Evolutionary conservation across 2,329 filamentous ascomycete species (phyloP), one percentile per base, ranked within the genome.

Genomic region (Xylariomycetidae sp.): DNA sequence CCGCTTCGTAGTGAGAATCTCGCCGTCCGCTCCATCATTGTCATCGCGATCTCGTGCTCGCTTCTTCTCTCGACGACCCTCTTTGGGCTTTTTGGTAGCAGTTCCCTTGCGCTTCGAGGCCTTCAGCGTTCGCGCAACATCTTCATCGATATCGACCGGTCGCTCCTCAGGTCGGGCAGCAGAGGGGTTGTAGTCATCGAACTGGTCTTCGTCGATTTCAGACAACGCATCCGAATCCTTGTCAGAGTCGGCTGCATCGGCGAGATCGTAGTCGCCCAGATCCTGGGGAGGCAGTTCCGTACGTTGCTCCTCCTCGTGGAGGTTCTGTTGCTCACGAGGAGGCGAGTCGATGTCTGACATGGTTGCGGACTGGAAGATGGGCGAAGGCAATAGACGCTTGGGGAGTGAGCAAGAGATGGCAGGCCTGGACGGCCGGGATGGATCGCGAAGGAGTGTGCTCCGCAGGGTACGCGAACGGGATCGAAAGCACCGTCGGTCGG

Each of bases 61-160:
- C 56, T 81, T 79, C 60, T 85, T 85, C 45, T 80, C 81, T 49
- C 80, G 71, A 31, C 78, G 71, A n/a, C 76, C 79, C 50, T 79
- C 82, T 56, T 82, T 79, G 33, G 85, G 82, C 63, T 87, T 92
- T 60, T 83, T 85, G 26, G 68, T 61, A 30, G 71, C 70, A 19
- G 73, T 76, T 32, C 79, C 79, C 63, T 81, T 82, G 38, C 76
- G 62, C 59, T 78, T 80, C n/a, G 68, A 68, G 1, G 75, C 76
- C 55, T 82, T 82, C 19, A 82, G 58, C 3, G 75, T 78, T 36
- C 71, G 70, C 6, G 76, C 75, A 34, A 75, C 68, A 42, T 81
- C 76, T 48, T 82, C 78, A 48, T 82, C 79, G 41, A 82, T 81
- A 18, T 77, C 74, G n/a, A 79, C 67, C 1, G 76, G 76, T 16